Evolutionary conservation across 345 rosid genomes (phyloP).

Genomic region (Ricinus communis): DNA sequence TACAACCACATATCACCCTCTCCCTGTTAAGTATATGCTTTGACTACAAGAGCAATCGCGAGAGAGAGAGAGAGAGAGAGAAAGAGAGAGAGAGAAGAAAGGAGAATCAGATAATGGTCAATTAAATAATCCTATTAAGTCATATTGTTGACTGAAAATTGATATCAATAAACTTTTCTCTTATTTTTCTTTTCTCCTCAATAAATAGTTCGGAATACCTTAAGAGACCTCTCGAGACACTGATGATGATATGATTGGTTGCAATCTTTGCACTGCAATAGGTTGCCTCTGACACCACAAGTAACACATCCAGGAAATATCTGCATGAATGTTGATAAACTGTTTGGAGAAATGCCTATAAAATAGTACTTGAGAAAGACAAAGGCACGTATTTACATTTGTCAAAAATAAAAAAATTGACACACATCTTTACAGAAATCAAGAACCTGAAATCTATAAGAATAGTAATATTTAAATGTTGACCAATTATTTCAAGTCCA

Average conservation of each 20-base stretch:
- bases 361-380: neutral
- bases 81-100: neutral
- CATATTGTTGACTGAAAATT: neutral
- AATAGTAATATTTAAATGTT: neutral
- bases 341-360: neutral
- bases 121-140: conserved; percentile 1
- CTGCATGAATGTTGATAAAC: conserved; percentile 19
- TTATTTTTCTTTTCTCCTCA: conserved; percentile 5
- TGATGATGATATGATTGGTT: conserved; percentile 26
- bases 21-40: conserved; percentile 17
- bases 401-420: neutral
- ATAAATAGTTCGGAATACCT: conserved; percentile 17
- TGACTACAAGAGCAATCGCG: conserved; percentile 2
- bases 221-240: conserved; percentile 17
- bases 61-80: conserved; percentile 7
- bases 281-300: conserved; percentile 24
- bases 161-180: neutral
- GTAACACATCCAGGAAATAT: conserved; percentile 14
- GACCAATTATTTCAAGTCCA: neutral
- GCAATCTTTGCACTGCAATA: conserved; percentile 26
- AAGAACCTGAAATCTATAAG: neutral
- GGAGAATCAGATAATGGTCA: neutral
- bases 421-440: neutral
- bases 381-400: neutral
- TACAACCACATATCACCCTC: conserved; percentile 29